Evolutionary conservation across 306 rosid genomes (phyloP).

Genomic region (Trifolium dubium): DNA sequence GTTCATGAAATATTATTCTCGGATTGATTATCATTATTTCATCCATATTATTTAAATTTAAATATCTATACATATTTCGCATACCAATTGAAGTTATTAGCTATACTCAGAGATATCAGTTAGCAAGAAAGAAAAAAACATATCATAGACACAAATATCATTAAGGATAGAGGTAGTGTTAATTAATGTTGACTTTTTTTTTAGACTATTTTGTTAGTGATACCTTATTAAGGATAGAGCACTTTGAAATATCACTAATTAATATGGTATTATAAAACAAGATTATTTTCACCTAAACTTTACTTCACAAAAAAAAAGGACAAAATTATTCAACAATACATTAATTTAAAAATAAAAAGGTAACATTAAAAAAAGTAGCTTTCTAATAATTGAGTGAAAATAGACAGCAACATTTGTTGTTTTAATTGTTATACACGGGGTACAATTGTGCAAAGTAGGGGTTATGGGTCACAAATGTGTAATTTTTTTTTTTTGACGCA

Average conservation of each 20-base stretch:
- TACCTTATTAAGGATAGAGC: no score
- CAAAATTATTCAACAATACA: not conserved
- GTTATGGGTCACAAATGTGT: not conserved
- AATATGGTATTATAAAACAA: no score
- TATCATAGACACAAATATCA: not conserved
- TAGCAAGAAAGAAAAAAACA: not conserved
- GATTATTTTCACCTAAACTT: no score
- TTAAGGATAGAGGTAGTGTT: no score
- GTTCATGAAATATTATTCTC: slow-evolving; percentile 47
- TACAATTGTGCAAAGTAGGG: not conserved
- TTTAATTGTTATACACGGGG: not conserved
- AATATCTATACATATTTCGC: not conserved
- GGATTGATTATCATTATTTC: slow-evolving; percentile 35
- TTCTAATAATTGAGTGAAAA: slow-evolving; percentile 17
- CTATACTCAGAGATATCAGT: not conserved
- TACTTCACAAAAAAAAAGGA: not conserved
- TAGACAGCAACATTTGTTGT: not conserved
- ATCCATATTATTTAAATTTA: not conserved
- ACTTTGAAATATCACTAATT: no score
- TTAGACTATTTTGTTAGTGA: no score
- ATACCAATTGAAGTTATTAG: not conserved
- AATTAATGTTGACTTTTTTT: no score
- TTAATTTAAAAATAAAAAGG: not conserved
- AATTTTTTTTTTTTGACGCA: not conserved
- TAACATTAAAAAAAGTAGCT: not conserved